phyloP scores from a whole-genome alignment of 768 basidiomycete species.

The Mycena floridula region DNA sequence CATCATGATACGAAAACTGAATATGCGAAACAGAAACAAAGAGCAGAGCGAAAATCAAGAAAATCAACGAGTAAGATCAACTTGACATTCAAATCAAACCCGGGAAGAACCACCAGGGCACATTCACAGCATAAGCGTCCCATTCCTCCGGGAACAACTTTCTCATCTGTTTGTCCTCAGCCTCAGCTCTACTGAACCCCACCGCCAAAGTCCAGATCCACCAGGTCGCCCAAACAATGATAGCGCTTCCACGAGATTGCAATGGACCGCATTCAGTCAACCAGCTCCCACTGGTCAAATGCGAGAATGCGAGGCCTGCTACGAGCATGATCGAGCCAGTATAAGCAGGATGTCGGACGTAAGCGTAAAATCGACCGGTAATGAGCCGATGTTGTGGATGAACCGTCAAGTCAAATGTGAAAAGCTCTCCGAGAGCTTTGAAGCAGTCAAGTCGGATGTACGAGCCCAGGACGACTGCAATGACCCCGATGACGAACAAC shows the following conservation, averaged over 20 bases:
- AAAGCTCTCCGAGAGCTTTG: conserved; percentile 44
- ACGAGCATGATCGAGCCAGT: conserved; percentile 47
- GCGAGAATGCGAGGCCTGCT: conserved; percentile 37
- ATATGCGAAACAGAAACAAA: too few relatives aligned
- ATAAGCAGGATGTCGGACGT: conserved; percentile 53
- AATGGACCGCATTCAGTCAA: conserved; percentile 36
- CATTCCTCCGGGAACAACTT: conserved; percentile 36
- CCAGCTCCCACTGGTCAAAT: conserved; percentile 42
- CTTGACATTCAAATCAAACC: too few relatives aligned
- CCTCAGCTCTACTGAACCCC: conserved; percentile 33
- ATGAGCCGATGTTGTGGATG: conserved; percentile 46
- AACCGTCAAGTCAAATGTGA: conserved; percentile 55
- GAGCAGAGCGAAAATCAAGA: too few relatives aligned
- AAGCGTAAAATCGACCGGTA: conserved; percentile 42
- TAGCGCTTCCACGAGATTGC: conserved; percentile 15
- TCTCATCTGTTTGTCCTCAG: conserved; percentile 39
- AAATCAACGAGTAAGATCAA: too few relatives aligned
- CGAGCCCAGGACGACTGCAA: too few relatives aligned
- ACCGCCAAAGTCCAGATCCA: conserved; percentile 36
- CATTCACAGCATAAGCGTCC: too few relatives aligned
- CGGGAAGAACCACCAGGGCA: too few relatives aligned
- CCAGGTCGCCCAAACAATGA: conserved; percentile 34
- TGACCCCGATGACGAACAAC: too few relatives aligned
- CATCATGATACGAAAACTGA: too few relatives aligned
- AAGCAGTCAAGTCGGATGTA: too few relatives aligned